Evolutionary conservation across 2,329 filamentous ascomycete species (phyloP), one percentile per base, ranked within the genome.

Genomic region (Fusarium virguliforme): DNA sequence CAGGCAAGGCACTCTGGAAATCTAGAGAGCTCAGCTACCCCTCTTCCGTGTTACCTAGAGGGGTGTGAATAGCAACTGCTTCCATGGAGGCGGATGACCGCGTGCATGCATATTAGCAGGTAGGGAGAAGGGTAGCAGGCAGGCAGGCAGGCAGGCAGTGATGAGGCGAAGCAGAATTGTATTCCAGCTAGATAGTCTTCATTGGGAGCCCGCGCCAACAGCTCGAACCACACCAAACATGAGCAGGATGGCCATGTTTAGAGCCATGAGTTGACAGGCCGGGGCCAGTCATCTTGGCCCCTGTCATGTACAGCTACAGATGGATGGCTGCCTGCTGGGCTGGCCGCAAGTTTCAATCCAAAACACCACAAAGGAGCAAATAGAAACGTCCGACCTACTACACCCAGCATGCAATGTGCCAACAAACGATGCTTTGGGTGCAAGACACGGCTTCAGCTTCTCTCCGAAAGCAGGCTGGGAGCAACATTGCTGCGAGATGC

Each of bases 1-100:
- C 46, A 57, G 67, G 34, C 66, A 54, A 70, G 50, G 34, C 34
- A 41, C 34, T 62, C 63, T 32, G 15, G 46, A 26, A 35, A 53
- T 67, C 10, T 46, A 38, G 57, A 40, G 58, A 38, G 35, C 46
- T 64, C 22, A 55, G 32, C 51, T 55, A 34, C 51, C 51, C 48
- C 30, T 53, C 48, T 53, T 32, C 46, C n/a, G 24, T 38, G 53
- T 57, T 43, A 43, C 54, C 54, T 57, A 53, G 24, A 28, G 46
- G 58, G 58, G 58, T 60, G 58, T 54, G 32, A n/a, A 32, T 60
- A 60, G 24, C 46, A 50, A 50, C 26, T 9, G 51, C 24, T 30
- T 43, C 12, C n/a, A 8, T 32, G 43, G 26, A 24, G 26, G 46
- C 30, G 13, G 34, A 26, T 34, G 41, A 53, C 24, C 58, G 26